These are phyloP conservation scores for Linum usitatissimum DNA, from an alignment of 345 rosid species.

Conservation along the genomic window DNA sequence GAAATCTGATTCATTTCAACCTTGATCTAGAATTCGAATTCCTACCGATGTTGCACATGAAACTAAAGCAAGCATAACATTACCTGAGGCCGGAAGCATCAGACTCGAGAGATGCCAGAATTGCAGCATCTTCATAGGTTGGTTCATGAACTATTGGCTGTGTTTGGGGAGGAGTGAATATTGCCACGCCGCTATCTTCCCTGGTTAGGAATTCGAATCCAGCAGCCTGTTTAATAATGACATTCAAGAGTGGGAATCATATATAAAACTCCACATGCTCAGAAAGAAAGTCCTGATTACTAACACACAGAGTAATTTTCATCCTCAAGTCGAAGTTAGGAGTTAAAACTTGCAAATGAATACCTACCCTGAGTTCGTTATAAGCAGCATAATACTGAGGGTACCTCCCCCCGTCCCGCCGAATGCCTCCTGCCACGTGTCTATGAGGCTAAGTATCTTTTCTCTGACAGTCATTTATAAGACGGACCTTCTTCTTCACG, in stretches of 20 bases:
- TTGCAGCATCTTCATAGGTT: conserved; percentile 77
- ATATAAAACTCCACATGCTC: too few relatives aligned
- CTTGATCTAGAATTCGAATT: too few relatives aligned
- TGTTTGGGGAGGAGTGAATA: conserved; percentile 96
- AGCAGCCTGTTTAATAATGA: conserved; percentile 34
- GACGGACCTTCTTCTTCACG: conserved; percentile 84
- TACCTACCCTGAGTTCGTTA: conserved; percentile 72
- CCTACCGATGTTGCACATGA: too few relatives aligned
- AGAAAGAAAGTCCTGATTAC: too few relatives aligned
- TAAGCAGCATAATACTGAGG: conserved; percentile 84
- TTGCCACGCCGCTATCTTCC: conserved; percentile 62
- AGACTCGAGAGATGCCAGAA: conserved; percentile 76
- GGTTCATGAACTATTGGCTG: conserved; percentile 52
- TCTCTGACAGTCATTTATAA: conserved; percentile 60
- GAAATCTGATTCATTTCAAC: too few relatives aligned
- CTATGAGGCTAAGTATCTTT: conserved; percentile 65
- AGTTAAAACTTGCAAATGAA: background rate
- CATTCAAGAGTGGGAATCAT: too few relatives aligned
- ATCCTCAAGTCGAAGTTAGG: too few relatives aligned
- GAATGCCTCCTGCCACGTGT: conserved; percentile 72
- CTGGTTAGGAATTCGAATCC: conserved; percentile 91
- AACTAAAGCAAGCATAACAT: background rate
- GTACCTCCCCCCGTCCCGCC: conserved; percentile 75
- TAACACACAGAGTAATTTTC: too few relatives aligned
- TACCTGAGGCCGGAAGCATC: conserved; percentile 91